Evolutionary conservation across 441 rosid species (phyloP).

Genomic region (Euphorbia corollata): DNA sequence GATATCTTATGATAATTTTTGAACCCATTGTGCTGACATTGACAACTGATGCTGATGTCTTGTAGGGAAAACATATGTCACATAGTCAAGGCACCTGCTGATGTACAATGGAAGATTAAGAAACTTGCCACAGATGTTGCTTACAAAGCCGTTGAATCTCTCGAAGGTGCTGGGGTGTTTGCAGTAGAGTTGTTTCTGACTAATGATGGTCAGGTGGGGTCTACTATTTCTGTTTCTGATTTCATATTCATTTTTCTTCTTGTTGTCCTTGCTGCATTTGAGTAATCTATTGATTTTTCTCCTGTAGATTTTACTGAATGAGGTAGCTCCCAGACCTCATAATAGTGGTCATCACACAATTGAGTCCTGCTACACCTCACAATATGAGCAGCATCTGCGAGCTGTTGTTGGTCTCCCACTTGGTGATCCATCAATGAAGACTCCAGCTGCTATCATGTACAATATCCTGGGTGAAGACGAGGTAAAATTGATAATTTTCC

Average conservation of each 20-base stretch:
- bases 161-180: slow-evolving; percentile 95
- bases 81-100: slow-evolving; percentile 86
- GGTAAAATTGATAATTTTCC: slow-evolving; percentile 29
- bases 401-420: slow-evolving; percentile 94
- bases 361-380: slow-evolving; percentile 89
- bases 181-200: slow-evolving; percentile 94
- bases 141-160: slow-evolving; percentile 61
- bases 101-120: slow-evolving; percentile 72
- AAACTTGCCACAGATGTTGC: slow-evolving; percentile 84
- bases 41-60: slow-evolving; percentile 21
- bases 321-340: slow-evolving; percentile 97
- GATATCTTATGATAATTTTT: neutral
- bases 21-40: too few species aligned
- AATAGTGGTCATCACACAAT: slow-evolving; percentile 98
- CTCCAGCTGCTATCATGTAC: slow-evolving; percentile 84
- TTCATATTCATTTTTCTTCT: slow-evolving; percentile 5
- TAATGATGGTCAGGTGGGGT: slow-evolving; percentile 61
- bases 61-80: slow-evolving; percentile 91
- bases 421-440: slow-evolving; percentile 94
- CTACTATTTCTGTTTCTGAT: slow-evolving; percentile 14
- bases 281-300: slow-evolving; percentile 13
- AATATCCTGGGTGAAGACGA: slow-evolving; percentile 86
- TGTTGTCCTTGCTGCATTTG: neutral
- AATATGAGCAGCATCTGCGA: slow-evolving; percentile 83
- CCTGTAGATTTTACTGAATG: slow-evolving; percentile 70